Conservation (phyloP, 805 yeast genomes). For the Kuraishia cidri region DNA sequence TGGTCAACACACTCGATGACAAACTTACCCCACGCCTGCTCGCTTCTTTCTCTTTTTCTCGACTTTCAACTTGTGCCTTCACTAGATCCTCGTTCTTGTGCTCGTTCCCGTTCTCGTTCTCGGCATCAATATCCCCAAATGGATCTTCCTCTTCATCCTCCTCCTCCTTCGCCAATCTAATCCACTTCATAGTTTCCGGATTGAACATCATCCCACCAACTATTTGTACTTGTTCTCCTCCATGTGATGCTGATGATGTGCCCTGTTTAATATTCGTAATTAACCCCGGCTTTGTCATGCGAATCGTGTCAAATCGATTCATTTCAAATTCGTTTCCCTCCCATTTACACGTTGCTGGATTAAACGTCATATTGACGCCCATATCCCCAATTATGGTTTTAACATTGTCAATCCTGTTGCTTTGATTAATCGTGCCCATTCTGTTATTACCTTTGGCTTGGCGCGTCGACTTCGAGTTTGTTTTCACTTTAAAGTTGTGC, state of each 20-base stretch:
- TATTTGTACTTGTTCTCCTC: constrained; percentile 25
- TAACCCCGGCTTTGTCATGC: constrained; percentile 17
- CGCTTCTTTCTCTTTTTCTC: too few species aligned
- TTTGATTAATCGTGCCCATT: too few species aligned
- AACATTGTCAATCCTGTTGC: too few species aligned
- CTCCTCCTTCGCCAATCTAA: constrained; percentile 29
- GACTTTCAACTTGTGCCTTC: too few species aligned
- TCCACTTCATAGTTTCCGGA: constrained; percentile 48
- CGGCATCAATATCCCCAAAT: constrained; percentile 41
- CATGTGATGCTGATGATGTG: not conserved
- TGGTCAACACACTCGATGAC: too few species aligned
- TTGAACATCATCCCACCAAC: constrained; percentile 55
- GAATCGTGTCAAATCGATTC: constrained; percentile 34
- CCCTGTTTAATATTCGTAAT: constrained; percentile 5
- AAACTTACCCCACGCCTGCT: too few species aligned
- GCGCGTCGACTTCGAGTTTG: too few species aligned
- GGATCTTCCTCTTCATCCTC: constrained; percentile 33
- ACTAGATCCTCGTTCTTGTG: too few species aligned
- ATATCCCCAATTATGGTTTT: too few species aligned
- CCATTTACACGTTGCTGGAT: constrained; percentile 45
- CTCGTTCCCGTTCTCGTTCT: not conserved
- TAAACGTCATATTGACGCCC: constrained; percentile 41
- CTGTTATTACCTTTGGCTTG: too few species aligned
- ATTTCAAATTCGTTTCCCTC: constrained; percentile 58
- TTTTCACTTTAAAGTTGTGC: too few species aligned